A percentile compares a stretch with the other conserved stretches of the same genome.
Conservation (phyloP, 768 basidiomycete genomes). For the Pisolithus marmoratus region DNA sequence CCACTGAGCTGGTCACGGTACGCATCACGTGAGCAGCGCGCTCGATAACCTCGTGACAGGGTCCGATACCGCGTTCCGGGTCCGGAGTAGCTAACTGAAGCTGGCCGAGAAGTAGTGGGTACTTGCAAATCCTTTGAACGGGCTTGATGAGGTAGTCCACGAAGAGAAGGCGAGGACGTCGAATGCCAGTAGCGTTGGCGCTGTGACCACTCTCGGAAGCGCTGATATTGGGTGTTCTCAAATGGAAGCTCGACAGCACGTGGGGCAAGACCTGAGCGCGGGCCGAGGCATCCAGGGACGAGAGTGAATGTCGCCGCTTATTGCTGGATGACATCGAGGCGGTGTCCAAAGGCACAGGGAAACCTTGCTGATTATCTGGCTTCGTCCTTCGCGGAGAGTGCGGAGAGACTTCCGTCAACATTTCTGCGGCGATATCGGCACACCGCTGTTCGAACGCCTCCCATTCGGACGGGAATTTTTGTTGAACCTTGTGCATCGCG, state of each 20-base stretch:
- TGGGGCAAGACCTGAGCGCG: conserved; percentile 30
- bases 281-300: conserved; percentile 44
- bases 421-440: conserved; percentile 43
- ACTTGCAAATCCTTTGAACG: conserved; percentile 93
- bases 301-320: conserved; percentile 39
- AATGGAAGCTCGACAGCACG: conserved; percentile 25
- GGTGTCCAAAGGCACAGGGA: conserved; percentile 5
- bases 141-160: conserved; percentile 95
- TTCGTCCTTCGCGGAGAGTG: conserved; percentile 7
- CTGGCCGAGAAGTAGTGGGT: conserved; percentile 83
- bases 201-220: conserved; percentile 28
- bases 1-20: conserved; percentile 68
- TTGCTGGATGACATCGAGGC: conserved; percentile 30
- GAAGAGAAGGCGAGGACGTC: conserved; percentile 48
- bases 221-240: conserved; percentile 28
- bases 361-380: conserved; percentile 2
- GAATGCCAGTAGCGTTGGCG: conserved; percentile 20
- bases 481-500: conserved; percentile 59
- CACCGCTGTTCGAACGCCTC: conserved; percentile 80
- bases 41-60: conserved; percentile 14
- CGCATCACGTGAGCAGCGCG: conserved; percentile 68
- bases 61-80: conserved; percentile 1
- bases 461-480: conserved; percentile 69
- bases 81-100: conserved; percentile 30
- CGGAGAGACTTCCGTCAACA: conserved; percentile 20